Evolutionary conservation across 257 asterid genomes (phyloP).

Genomic region (Solanum piurae): DNA sequence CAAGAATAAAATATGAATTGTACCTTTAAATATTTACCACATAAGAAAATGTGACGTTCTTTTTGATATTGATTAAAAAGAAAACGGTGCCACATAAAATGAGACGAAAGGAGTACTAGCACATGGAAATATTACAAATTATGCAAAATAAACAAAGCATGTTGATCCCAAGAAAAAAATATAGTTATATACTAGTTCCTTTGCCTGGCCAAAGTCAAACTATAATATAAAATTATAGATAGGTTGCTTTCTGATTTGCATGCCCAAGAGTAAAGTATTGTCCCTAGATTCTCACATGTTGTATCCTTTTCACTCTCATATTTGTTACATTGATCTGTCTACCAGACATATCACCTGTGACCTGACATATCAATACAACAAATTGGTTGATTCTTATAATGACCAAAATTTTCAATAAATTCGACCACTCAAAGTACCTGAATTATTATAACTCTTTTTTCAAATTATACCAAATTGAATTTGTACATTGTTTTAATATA

Average conservation of each 20-base stretch:
- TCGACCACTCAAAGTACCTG: not conserved
- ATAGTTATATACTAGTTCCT: not conserved
- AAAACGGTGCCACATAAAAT: too few relatives aligned
- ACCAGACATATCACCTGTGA: not conserved
- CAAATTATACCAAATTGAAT: not conserved
- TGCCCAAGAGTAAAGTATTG: conserved; percentile 10
- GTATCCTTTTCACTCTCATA: not conserved
- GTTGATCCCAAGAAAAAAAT: too few relatives aligned
- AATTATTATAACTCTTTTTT: not conserved
- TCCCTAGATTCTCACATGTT: conserved; percentile 10
- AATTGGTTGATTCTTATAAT: not conserved
- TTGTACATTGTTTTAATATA: not conserved
- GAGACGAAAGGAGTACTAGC: too few relatives aligned
- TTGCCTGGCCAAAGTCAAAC: not conserved
- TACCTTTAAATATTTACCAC: too few relatives aligned
- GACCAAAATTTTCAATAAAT: not conserved
- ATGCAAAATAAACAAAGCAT: too few relatives aligned
- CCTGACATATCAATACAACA: not conserved
- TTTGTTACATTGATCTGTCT: not conserved
- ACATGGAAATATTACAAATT: too few relatives aligned
- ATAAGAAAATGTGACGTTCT: too few relatives aligned
- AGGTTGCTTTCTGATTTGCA: conserved; percentile 8
- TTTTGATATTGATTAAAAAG: too few relatives aligned
- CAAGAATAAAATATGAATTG: too few relatives aligned
- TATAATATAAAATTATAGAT: not conserved